Percentiles rank a stretch among this genome's conserved stretches.
phyloP scores from a whole-genome alignment of 441 rosid species.

The Pelargonium cotyledonis region DNA sequence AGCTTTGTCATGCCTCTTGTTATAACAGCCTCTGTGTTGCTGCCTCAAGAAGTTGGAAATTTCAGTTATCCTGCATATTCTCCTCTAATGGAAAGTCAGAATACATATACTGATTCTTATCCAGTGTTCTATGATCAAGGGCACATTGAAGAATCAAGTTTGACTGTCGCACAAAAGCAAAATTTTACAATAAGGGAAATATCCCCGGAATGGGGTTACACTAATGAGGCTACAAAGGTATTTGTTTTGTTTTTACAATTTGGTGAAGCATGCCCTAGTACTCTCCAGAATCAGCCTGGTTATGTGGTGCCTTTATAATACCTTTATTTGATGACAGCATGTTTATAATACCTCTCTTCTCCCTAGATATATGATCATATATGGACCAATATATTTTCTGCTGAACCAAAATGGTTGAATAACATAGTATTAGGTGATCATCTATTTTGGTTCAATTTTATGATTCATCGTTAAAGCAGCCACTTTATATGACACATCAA shows the following conservation, averaged over 20 bases:
- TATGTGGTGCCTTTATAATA: not conserved
- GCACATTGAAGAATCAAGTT: constrained; percentile 32
- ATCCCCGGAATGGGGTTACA: constrained; percentile 83
- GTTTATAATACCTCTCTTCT: no score
- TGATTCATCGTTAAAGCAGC: not conserved
- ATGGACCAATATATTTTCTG: no score
- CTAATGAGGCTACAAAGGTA: constrained; percentile 76
- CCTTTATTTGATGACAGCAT: constrained; percentile 1
- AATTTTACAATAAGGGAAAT: constrained; percentile 64
- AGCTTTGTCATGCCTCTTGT: constrained; percentile 24
- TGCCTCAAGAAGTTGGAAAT: constrained; percentile 39
- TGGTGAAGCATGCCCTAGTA: not conserved
- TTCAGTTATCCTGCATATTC: constrained; percentile 38
- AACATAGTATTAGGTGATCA: no score
- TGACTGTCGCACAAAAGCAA: constrained; percentile 44
- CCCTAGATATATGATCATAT: no score
- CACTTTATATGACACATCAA: not conserved
- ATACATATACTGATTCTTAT: constrained; percentile 29
- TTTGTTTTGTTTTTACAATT: not conserved
- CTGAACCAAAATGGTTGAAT: no score
- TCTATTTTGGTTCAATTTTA: not conserved
- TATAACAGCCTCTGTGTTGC: constrained; percentile 41
- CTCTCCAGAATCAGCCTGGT: not conserved
- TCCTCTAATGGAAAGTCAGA: constrained; percentile 32
- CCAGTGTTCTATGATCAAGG: constrained; percentile 31